Conservation (phyloP, 1,284 basidiomycete species). For the Vanrija sp. region DNA sequence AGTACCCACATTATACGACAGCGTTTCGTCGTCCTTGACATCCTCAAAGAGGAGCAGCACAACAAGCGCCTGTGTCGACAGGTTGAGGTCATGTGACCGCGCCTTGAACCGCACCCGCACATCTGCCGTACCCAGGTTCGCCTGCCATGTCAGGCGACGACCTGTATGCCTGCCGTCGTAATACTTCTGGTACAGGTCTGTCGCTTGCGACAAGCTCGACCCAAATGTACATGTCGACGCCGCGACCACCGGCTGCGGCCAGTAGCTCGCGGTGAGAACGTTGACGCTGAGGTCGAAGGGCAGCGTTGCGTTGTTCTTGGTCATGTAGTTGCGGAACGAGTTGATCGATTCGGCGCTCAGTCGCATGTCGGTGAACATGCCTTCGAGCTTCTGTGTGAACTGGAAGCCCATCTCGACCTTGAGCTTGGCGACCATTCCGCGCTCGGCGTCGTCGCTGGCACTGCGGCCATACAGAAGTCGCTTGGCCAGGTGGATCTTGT, state of each 20-base stretch:
- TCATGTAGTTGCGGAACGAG: constrained; percentile 55
- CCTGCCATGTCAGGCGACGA: constrained; percentile 88
- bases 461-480: constrained; percentile 81
- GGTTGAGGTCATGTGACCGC: constrained; percentile 82
- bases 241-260: constrained; percentile 65
- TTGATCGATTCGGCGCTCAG: constrained; percentile 78
- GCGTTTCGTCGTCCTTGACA: constrained; percentile 60
- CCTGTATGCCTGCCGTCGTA: constrained; percentile 88
- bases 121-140: constrained; percentile 87
- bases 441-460: constrained; percentile 94
- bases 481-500: constrained; percentile 92
- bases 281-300: constrained; percentile 77
- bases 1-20: constrained; percentile 45
- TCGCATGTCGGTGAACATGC: constrained; percentile 99
- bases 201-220: constrained; percentile 59
- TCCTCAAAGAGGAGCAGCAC: constrained; percentile 86
- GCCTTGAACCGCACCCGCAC: constrained; percentile 77
- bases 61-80: constrained; percentile 84
- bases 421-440: constrained; percentile 95
- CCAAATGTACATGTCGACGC: constrained; percentile 65
- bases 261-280: constrained; percentile 89
- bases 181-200: constrained; percentile 79
- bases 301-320: constrained; percentile 53
- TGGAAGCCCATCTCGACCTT: constrained; percentile 90
- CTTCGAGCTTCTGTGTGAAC: constrained; percentile 96